Conservation (phyloP, 2,329 filamentous ascomycete species). For the Botryosphaeria agaves region DNA sequence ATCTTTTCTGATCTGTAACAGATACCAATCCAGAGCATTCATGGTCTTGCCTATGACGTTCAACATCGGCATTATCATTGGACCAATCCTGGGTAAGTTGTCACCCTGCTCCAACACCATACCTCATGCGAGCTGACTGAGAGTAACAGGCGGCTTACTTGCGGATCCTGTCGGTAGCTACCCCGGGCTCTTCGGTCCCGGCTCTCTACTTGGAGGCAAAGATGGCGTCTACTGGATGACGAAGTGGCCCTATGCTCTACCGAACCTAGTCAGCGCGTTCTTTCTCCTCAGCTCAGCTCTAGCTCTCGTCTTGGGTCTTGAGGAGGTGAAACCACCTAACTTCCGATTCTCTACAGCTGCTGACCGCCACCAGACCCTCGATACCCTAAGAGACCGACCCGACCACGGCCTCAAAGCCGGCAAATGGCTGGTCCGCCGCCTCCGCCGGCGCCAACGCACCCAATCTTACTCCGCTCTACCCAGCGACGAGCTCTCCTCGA, state of each 20-base stretch:
- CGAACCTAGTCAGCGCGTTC: conserved; percentile 46
- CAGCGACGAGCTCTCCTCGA: conserved; percentile 6
- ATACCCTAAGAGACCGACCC: conserved; percentile 19
- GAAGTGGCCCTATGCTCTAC: conserved; percentile 50
- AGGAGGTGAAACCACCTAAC: conserved; percentile 28
- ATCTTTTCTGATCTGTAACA: neutral
- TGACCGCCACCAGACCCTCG: conserved; percentile 15
- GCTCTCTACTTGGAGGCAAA: conserved; percentile 36
- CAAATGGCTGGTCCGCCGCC: conserved; percentile 16
- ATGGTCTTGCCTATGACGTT: conserved; percentile 49
- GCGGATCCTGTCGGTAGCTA: conserved; percentile 48
- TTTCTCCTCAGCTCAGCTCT: conserved; percentile 39
- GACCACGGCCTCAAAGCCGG: conserved; percentile 24
- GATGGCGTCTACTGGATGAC: conserved; percentile 44
- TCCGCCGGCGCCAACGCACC: conserved; percentile 12
- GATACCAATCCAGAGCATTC: conserved; percentile 34
- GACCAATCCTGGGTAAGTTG: conserved; percentile 17
- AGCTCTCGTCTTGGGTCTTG: conserved; percentile 44
- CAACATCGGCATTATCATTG: conserved; percentile 37
- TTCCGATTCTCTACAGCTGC: neutral
- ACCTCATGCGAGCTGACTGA: conserved; percentile 5
- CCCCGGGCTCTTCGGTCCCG: conserved; percentile 44
- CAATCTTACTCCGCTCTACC: conserved; percentile 16
- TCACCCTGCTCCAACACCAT: neutral
- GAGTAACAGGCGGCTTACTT: conserved; percentile 45